Conservation (phyloP, 768 basidiomycete species). For the Cubamyces sp. region DNA sequence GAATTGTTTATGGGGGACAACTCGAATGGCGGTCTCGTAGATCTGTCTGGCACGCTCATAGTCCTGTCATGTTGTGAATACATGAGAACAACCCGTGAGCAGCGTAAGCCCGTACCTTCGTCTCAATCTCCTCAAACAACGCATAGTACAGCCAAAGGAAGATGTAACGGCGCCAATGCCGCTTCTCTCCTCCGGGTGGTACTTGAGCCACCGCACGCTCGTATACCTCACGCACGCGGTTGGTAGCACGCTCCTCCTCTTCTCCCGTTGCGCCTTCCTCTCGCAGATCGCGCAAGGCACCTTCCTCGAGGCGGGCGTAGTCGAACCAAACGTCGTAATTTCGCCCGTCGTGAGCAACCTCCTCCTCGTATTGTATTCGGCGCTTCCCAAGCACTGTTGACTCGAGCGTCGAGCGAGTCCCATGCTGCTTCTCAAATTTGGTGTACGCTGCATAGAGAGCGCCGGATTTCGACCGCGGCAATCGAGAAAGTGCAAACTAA, state of each 20-base stretch:
- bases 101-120: constrained; percentile 59
- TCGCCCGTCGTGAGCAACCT: constrained; percentile 84
- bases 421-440: constrained; percentile 98
- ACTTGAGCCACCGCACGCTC: constrained; percentile 95
- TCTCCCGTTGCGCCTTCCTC: constrained; percentile 76
- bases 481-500: constrained; percentile 92
- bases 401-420: constrained; percentile 85
- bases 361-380: constrained; percentile 99
- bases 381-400: constrained; percentile 95
- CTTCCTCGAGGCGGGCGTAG: constrained; percentile 91
- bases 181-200: constrained; percentile 91
- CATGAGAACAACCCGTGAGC: not conserved
- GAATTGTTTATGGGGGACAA: constrained; percentile 95
- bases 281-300: constrained; percentile 72
- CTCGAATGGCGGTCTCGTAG: constrained; percentile 84
- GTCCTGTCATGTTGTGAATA: constrained; percentile 56
- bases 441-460: constrained; percentile 91
- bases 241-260: constrained; percentile 63
- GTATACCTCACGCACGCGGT: constrained; percentile 88
- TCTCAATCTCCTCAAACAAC: constrained; percentile 94
- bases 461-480: constrained; percentile 91
- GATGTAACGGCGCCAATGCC: constrained; percentile 89
- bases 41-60: constrained; percentile 85
- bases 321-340: constrained; percentile 99
- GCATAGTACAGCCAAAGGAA: constrained; percentile 97